phyloP scores from a whole-genome alignment of 306 rosid species.

The Dalbergia cochinchinensis region DNA sequence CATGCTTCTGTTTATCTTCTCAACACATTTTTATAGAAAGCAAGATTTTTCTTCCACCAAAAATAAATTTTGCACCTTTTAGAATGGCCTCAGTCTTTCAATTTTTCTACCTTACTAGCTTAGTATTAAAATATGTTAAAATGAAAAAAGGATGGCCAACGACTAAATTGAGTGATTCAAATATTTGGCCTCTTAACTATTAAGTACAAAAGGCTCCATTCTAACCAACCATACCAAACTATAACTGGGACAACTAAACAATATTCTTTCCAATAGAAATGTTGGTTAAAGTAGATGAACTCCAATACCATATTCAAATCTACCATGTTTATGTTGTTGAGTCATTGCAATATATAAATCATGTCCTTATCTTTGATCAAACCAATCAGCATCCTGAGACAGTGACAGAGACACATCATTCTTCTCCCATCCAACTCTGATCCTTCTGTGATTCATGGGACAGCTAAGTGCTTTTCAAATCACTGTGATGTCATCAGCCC shows the following conservation, averaged over 20 bases:
- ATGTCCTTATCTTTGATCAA: conserved; percentile 25
- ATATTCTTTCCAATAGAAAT: conserved; percentile 22
- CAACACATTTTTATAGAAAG: no score
- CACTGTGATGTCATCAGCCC: conserved; percentile 34
- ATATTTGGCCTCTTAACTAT: neutral
- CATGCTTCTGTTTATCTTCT: no score
- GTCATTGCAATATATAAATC: conserved; percentile 39
- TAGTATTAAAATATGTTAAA: neutral
- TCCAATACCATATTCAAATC: conserved; percentile 53
- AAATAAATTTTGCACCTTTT: no score
- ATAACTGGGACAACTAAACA: neutral
- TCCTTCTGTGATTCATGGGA: conserved; percentile 48
- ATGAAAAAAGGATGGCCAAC: neutral
- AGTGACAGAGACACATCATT: neutral
- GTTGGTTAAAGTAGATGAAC: conserved; percentile 70
- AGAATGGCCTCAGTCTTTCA: neutral
- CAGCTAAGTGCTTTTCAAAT: conserved; percentile 25
- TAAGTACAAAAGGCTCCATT: neutral
- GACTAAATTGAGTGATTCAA: neutral
- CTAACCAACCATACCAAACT: conserved; percentile 54
- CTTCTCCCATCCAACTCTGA: neutral
- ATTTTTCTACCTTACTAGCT: neutral
- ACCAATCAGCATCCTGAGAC: conserved; percentile 19
- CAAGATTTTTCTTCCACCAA: no score
- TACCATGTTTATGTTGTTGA: conserved; percentile 2